These are phyloP conservation scores for Anaeramoeba flamelloides DNA, from an alignment of 78 protist species.

Conservation along the genomic window DNA sequence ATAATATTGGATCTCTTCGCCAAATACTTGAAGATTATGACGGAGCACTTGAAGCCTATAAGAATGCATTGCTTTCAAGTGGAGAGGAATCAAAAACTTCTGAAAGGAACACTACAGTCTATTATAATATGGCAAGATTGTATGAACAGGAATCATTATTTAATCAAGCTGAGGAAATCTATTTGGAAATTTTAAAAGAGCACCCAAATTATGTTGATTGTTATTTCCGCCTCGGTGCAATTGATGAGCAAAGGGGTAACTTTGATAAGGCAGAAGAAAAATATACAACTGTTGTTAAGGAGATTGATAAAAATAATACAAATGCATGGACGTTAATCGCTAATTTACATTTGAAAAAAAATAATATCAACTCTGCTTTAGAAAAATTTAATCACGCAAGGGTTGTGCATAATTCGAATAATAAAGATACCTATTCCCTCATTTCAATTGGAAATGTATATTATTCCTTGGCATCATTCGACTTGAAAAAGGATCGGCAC, in stretches of 20 bases:
- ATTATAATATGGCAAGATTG: background rate
- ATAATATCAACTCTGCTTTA: background rate
- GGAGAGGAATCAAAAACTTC: background rate
- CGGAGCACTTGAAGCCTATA: background rate
- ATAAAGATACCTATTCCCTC: background rate
- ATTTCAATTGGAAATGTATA: background rate
- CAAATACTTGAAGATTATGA: conserved; percentile 2
- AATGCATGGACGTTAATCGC: background rate
- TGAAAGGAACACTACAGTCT: background rate
- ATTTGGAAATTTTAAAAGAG: background rate
- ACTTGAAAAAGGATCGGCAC: background rate
- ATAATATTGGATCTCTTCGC: background rate
- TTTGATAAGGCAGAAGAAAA: background rate
- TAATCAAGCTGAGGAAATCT: background rate
- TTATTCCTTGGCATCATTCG: background rate
- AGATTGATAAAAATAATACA: background rate
- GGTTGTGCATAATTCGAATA: background rate
- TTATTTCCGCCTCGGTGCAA: background rate
- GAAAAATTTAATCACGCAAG: background rate
- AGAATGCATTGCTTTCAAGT: background rate
- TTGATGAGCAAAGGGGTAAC: background rate
- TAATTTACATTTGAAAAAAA: background rate
- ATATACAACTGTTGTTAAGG: background rate
- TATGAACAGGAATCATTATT: background rate
- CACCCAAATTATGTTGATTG: background rate